Evolutionary conservation across 2,329 filamentous ascomycete species (phyloP), one percentile per base, ranked within the genome.

Genomic region (Alternaria solani): DNA sequence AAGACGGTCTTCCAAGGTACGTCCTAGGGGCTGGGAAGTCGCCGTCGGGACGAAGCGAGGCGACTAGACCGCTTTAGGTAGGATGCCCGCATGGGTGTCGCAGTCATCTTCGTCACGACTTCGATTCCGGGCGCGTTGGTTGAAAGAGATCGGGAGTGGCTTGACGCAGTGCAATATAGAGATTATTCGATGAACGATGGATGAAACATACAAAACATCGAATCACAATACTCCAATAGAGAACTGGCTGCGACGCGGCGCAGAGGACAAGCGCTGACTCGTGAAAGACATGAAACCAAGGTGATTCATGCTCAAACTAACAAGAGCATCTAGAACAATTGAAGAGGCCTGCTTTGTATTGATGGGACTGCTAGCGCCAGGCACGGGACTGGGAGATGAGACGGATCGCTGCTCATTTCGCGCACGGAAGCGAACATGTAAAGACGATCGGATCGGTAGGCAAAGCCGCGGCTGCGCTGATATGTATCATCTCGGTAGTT

Each of bases 91-190:
- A 60, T 57, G 53, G 46, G 42, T 30, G 6, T 39, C 25, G 25
- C 16, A 51, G 53, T 60, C 57, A 23, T 36, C 41, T 51, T 51
- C 57, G 57, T 60, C 57, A 60, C 53, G 46, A 60, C 57, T 60
- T 32, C 7, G 8, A n/a, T 28, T 12, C 26, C 18, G 11, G 30
- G 52, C 46, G 46, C 30, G 39, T 38, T 16, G 23, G 28, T 12
- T 12, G n/a, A 28, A 28, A 18, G 20, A 30, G 25, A 28, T 55
- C 30, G 47, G 12, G 11, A 11, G 23, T 46, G 39, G 55, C 46
- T 30, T 18, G 43, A 48, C 9, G 28, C 23, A 32, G 55, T 38
- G 47, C 38, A 23, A 11, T 25, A 25, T 16, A n/a, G 25, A 43
- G 16, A 43, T 43, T 18, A 43, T 43, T 32, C 36, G 23, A 51